A percentile compares a stretch with the other conserved stretches of the same genome.
Evolutionary conservation across 1,284 basidiomycete genomes (phyloP).

Genomic region (Fomitopsis schrenkii): DNA sequence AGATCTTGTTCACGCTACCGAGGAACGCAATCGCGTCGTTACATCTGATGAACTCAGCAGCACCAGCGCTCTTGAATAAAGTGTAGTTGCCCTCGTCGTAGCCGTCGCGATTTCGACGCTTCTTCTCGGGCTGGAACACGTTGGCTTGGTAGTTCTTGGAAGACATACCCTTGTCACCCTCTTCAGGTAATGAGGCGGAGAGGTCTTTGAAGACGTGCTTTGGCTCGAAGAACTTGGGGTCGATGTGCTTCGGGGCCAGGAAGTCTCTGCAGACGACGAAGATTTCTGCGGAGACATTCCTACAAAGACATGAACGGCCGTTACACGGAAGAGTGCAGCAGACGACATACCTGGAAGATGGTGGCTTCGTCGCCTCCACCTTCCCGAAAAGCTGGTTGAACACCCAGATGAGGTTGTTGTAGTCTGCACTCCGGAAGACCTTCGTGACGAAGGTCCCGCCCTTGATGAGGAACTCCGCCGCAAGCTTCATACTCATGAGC

Average conservation of each 20-base stretch:
- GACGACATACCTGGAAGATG: constrained; percentile 79
- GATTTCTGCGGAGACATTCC: constrained; percentile 99
- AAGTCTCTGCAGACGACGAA: constrained; percentile 98
- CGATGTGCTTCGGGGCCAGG: constrained; percentile 92
- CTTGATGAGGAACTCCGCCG: constrained; percentile 92
- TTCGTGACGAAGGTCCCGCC: constrained; percentile 98
- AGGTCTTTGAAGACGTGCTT: constrained; percentile 98
- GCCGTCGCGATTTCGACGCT: constrained; percentile 88
- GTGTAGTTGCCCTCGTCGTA: constrained; percentile 96
- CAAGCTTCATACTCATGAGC: constrained; percentile 93
- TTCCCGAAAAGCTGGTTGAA: constrained; percentile 96
- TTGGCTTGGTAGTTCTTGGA: constrained; percentile 73
- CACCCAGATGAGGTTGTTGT: constrained; percentile 99
- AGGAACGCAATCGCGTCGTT: constrained; percentile 79
- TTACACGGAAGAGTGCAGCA: constrained; percentile 2
- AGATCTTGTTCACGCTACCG: constrained; percentile 82
- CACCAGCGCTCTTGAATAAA: constrained; percentile 76
- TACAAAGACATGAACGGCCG: constrained; percentile 26
- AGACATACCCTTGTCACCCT: constrained; percentile 45
- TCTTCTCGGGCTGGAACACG: constrained; percentile 98
- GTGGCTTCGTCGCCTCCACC: constrained; percentile 98
- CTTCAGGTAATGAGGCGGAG: constrained; percentile 43
- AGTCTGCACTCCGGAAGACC: constrained; percentile 98
- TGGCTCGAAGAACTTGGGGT: constrained; percentile 98
- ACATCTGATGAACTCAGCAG: constrained; percentile 71